Conservation (phyloP, 2,329 filamentous ascomycete genomes). For the Alternaria triticina region DNA sequence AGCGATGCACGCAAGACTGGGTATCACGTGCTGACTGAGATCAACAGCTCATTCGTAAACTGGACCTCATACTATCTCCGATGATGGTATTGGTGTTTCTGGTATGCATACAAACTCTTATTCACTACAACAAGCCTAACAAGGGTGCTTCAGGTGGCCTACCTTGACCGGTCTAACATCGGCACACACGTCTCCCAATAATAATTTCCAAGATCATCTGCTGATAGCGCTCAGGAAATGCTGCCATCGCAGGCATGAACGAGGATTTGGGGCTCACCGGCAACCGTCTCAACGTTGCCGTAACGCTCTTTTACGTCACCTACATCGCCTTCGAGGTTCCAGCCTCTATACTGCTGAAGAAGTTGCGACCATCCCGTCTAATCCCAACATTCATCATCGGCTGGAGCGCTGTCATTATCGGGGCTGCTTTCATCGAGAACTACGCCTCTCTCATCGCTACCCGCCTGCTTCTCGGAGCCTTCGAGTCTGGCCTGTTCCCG, state of each 20-base stretch:
- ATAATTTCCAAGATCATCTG: neutral
- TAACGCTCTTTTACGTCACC: conserved; percentile 60
- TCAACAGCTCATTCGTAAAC: conserved; percentile 54
- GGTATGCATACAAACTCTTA: conserved; percentile 16
- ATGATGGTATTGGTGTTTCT: conserved; percentile 63
- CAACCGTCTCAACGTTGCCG: conserved; percentile 55
- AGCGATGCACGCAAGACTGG: neutral
- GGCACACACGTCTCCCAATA: conserved; percentile 31
- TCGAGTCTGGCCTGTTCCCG: conserved; percentile 32
- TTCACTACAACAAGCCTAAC: neutral
- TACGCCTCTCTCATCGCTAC: conserved; percentile 28
- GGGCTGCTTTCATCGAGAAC: conserved; percentile 26
- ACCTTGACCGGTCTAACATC: conserved; percentile 59
- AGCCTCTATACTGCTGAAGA: conserved; percentile 56
- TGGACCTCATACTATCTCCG: conserved; percentile 56
- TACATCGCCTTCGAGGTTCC: conserved; percentile 59
- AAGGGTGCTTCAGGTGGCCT: neutral
- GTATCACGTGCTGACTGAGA: neutral
- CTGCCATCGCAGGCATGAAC: conserved; percentile 31
- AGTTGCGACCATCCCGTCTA: conserved; percentile 21
- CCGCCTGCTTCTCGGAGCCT: conserved; percentile 29
- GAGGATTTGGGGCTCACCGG: conserved; percentile 25
- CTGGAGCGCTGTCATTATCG: conserved; percentile 22
- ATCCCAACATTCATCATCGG: conserved; percentile 24
- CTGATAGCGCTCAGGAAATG: conserved; percentile 48